These are phyloP conservation scores for Vaccinium myrtillus DNA, from an alignment of 148 eudicot species.

Conservation along the genomic window DNA sequence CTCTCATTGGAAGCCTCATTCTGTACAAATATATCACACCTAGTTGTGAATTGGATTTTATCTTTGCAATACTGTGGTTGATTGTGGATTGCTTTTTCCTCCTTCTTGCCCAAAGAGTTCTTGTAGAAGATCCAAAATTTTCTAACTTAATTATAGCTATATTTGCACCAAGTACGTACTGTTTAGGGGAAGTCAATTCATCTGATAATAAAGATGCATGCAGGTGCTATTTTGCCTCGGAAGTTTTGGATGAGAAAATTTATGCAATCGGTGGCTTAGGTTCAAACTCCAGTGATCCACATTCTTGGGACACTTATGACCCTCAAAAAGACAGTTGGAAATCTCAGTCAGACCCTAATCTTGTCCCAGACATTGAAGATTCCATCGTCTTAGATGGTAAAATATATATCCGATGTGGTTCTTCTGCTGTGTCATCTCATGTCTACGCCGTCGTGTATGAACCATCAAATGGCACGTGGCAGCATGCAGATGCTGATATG, in stretches of 20 bases:
- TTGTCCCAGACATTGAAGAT: constrained; percentile 62
- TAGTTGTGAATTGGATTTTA: background rate
- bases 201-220: constrained; percentile 15
- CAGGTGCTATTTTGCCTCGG: constrained; percentile 89
- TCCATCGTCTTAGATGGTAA: constrained; percentile 57
- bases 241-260: constrained; percentile 59
- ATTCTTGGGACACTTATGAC: constrained; percentile 72
- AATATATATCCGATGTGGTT: constrained; percentile 60
- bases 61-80: background rate
- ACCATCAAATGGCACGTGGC: constrained; percentile 60
- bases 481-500: constrained; percentile 58
- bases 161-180: background rate
- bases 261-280: constrained; percentile 79
- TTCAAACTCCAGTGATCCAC: constrained; percentile 52
- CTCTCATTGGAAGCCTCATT: constrained; percentile 3
- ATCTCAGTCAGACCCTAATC: constrained; percentile 53
- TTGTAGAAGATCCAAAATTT: background rate
- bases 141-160: background rate
- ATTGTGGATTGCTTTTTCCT: constrained; percentile 1
- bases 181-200: constrained; percentile 6
- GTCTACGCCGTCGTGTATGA: constrained; percentile 57
- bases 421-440: constrained; percentile 54
- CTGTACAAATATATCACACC: background rate
- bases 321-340: constrained; percentile 48
- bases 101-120: background rate